Evolutionary conservation across 768 basidiomycete species (phyloP), one percentile per base, ranked within the genome.

Genomic region (Royoungia palumana): DNA sequence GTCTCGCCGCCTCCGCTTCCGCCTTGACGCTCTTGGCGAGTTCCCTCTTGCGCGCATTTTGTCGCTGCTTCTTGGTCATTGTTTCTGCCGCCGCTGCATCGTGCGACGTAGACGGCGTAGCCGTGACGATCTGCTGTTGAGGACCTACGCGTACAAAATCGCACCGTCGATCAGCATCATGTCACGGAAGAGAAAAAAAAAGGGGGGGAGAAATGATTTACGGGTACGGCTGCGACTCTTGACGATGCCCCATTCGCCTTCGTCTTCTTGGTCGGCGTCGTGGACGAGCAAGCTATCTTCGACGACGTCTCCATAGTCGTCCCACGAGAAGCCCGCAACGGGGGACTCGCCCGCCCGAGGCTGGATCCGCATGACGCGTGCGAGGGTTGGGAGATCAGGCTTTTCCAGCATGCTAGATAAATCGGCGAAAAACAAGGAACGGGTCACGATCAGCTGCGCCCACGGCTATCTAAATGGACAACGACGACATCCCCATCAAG

Each of bases 211-310:
- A 43, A 25, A 45, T 41, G 6, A 72, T n/a, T 49, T 65, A 80
- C 78, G 73, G 21, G 67, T 55, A 40, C 71, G 73, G 34, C 67
- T 62, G 48, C 76, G 75, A 56, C 80, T 79, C 67, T 73, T 78
- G 56, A 92, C 87, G 36, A 89, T 79, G 20, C 81, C 86, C 90
- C 89, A 91, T 16, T 72, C 75, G 3, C 82, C 85, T 43, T 85
- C 87, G 46, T 88, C 88, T 61, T 87, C 87, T 22, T 78, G 81
- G 49, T 82, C 85, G 5, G 78, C 81, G 37, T 82, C 82, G 41
- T 76, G 75, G n/a, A 72, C 75, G 11, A 68, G 75, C 34, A 67
- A 62, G 28, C 54, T 56, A 0, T 61, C 68, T 16, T 60, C 60
- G 43, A 77, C 64, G 19, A 79, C 79, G 44, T 88, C 84, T 48